Evolutionary conservation across 1,284 basidiomycete species (phyloP), one percentile per base, ranked within the genome.

Genomic region (Xerocomus nothofagi): DNA sequence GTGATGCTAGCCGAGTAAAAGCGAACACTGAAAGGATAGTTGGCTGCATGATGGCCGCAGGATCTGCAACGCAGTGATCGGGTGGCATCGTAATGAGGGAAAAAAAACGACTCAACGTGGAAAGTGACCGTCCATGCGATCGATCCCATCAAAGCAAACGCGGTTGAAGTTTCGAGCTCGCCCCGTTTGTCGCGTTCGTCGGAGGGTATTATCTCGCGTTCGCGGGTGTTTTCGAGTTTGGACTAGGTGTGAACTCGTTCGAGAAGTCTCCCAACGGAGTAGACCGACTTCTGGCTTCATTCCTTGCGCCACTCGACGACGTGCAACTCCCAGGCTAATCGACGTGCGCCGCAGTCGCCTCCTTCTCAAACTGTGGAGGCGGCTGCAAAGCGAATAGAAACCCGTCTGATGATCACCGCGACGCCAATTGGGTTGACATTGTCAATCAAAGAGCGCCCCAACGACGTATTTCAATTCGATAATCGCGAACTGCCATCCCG

Each of bases 201-300:
- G 41, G 55, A 40, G 26, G 39, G 33, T 10, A 24, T 31, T 8
- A 18, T 23, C 36, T 39, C 18, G 20, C 29, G 32, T 61, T 60
- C 61, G 39, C 8, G 6, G 24, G 41, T 57, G 41, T 18, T 47
- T 62, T 50, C 39, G 14, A 38, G 48, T 38, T 39, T 51, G 37
- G 39, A 46, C 26, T n/a, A 29, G n/a, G 29, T 21, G 47, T 27
- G 15, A 36, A 23, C 42, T 26, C 36, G 37, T 50, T 40, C 9
- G 46, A 52, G 56, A 61, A 52, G 40, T 12, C 3, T 14, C 9
- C 27, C 32, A 33, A 34, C 4, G 26, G 32, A 29, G 48, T 1
- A 43, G 27, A 17, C 7, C 24, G 17, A 12, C 44, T 49, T 49
- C 57, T 45, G 29, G 33, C 32, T 47, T 47, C 39, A 42, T 47